Conservation (phyloP, 805 yeast species). For the Hanseniaspora lachancei region DNA sequence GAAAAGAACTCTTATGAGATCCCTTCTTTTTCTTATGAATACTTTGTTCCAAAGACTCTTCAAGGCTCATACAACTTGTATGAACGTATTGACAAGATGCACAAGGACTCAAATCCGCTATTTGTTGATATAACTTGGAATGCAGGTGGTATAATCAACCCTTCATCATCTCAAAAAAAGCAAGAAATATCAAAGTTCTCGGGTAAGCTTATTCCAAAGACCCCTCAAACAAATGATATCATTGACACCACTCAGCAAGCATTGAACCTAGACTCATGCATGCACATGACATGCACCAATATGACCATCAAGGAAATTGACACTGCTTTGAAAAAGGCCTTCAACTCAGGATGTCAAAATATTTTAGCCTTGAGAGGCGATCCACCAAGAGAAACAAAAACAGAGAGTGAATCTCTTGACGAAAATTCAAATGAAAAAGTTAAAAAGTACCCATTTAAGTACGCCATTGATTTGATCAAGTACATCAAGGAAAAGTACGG, state of each 20-base stretch:
- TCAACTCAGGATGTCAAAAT: conserved; percentile 85
- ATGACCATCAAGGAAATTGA: conserved; percentile 76
- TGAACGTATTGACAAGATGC: conserved; percentile 97
- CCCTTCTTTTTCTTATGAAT: conserved; percentile 88
- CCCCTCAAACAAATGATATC: conserved; percentile 78
- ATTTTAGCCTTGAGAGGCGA: conserved; percentile 92
- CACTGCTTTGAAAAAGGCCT: conserved; percentile 72
- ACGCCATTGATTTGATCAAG: conserved; percentile 73
- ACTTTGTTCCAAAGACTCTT: conserved; percentile 91
- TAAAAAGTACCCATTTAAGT: conserved; percentile 49
- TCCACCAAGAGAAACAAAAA: conserved; percentile 63
- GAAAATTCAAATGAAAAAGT: conserved; percentile 22
- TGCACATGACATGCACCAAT: conserved; percentile 95
- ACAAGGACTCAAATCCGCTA: conserved; percentile 65
- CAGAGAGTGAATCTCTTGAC: conserved; percentile 9
- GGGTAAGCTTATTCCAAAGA: conserved; percentile 26
- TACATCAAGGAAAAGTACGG: conserved; percentile 71
- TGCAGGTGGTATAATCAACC: conserved; percentile 67
- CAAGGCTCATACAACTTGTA: conserved; percentile 94
- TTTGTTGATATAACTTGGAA: conserved; percentile 97
- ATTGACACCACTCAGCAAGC: conserved; percentile 83
- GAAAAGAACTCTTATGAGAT: conserved; percentile 21
- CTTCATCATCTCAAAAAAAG: not conserved
- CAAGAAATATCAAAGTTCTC: conserved; percentile 9
- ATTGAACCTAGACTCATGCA: conserved; percentile 86